Evolutionary conservation across 257 asterid species (phyloP).

Genomic region (Plantago major): DNA sequence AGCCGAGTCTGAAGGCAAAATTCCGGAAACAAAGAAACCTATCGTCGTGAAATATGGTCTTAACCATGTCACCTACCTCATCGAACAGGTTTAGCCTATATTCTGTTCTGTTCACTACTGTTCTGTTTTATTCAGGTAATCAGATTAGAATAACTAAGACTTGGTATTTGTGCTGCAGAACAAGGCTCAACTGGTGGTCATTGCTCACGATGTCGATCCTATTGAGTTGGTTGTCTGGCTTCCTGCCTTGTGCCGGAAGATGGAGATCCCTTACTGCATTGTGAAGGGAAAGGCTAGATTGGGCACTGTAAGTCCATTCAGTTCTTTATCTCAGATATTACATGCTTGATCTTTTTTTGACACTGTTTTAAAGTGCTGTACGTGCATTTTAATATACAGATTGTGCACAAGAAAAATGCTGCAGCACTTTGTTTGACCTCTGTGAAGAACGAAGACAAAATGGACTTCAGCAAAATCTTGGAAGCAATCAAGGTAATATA

Average conservation of each 20-base stretch:
- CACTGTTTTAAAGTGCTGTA: not conserved
- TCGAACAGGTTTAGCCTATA: conserved; percentile 34
- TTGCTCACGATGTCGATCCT: conserved; percentile 55
- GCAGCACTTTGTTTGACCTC: conserved; percentile 51
- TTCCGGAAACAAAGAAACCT: conserved; percentile 38
- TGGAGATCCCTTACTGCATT: conserved; percentile 49
- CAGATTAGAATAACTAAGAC: too few species aligned
- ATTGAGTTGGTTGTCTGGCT: conserved; percentile 55
- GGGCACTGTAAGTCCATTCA: conserved; percentile 35
- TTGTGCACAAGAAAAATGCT: conserved; percentile 49
- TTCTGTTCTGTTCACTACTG: not conserved
- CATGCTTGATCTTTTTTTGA: not conserved
- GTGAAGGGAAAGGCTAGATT: conserved; percentile 47
- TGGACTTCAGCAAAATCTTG: conserved; percentile 47
- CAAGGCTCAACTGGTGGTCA: conserved; percentile 47
- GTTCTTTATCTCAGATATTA: not conserved
- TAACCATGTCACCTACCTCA: conserved; percentile 44
- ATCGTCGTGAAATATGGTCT: conserved; percentile 47
- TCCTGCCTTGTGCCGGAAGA: conserved; percentile 51
- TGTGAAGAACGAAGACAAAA: conserved; percentile 46
- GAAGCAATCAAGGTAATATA: conserved; percentile 44
- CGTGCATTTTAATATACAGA: conserved; percentile 21
- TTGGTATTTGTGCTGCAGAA: conserved; percentile 34
- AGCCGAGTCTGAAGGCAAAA: conserved; percentile 45
- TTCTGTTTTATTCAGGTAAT: not conserved